Evolutionary conservation across 208 protist species (phyloP).

Genomic region (Trypanosoma scelopori): DNA sequence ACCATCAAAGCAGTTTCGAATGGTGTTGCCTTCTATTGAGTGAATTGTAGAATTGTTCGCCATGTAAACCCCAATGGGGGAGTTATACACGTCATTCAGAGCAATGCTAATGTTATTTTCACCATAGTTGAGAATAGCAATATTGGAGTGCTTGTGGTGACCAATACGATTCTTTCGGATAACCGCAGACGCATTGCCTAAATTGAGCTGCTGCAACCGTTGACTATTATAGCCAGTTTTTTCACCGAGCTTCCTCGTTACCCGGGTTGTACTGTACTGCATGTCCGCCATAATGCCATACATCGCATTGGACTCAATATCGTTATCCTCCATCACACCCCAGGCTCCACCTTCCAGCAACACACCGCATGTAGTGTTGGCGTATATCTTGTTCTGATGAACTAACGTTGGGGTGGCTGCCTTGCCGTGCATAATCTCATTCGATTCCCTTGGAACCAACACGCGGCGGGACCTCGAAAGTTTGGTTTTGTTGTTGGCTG

Average conservation of each 20-base stretch:
- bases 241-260: slow-evolving; percentile 34
- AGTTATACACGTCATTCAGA: slow-evolving; percentile 60
- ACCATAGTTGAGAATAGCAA: slow-evolving; percentile 41
- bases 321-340: slow-evolving; percentile 66
- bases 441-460: neutral
- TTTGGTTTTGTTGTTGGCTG: neutral
- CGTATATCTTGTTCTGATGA: slow-evolving; percentile 50
- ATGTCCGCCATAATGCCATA: slow-evolving; percentile 71
- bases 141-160: slow-evolving; percentile 56
- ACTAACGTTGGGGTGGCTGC: slow-evolving; percentile 21
- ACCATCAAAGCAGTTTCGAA: slow-evolving; percentile 77
- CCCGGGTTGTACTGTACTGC: slow-evolving; percentile 37
- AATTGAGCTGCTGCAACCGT: neutral
- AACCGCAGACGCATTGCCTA: slow-evolving; percentile 15
- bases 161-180: slow-evolving; percentile 58
- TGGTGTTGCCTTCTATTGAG: slow-evolving; percentile 48
- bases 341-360: slow-evolving; percentile 47
- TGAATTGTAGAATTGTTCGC: slow-evolving; percentile 42
- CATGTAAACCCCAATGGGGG: slow-evolving; percentile 70
- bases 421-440: neutral
- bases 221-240: neutral
- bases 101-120: slow-evolving; percentile 32
- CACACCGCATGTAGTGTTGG: slow-evolving; percentile 68
- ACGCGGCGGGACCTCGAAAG: neutral
- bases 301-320: slow-evolving; percentile 62